Conservation (phyloP, 1,284 basidiomycete species). For the Moesziomyces antarcticus region DNA sequence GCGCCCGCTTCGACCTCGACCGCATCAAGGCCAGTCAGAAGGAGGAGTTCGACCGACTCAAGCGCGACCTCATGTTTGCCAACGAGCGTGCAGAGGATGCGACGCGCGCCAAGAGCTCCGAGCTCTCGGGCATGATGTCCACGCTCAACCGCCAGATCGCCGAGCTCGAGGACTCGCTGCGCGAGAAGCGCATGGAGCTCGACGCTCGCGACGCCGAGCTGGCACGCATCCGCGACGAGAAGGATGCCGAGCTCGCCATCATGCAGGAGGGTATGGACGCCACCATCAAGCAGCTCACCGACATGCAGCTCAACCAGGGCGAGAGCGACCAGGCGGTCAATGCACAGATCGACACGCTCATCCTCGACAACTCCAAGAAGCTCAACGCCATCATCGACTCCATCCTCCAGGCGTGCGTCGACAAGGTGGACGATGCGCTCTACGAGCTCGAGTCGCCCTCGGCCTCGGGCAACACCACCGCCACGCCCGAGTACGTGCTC, state of each 20-base stretch:
- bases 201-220: conserved; percentile 80
- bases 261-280: conserved; percentile 96
- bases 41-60: conserved; percentile 92
- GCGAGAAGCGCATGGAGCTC: conserved; percentile 78
- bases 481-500: conserved; percentile 95
- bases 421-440: conserved; percentile 95
- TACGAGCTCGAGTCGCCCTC: conserved; percentile 97
- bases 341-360: conserved; percentile 94
- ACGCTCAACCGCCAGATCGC: conserved; percentile 97
- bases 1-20: conserved; percentile 96
- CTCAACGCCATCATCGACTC: conserved; percentile 99
- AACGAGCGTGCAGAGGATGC: conserved; percentile 97
- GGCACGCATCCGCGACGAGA: conserved; percentile 87
- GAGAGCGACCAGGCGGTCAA: conserved; percentile 88
- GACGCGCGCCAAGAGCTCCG: conserved; percentile 87
- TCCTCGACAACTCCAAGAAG: conserved; percentile 97
- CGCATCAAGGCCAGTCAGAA: conserved; percentile 89
- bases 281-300: conserved; percentile 88
- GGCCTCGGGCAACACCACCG: conserved; percentile 90
- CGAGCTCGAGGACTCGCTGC: conserved; percentile 92
- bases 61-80: conserved; percentile 93
- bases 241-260: conserved; percentile 94
- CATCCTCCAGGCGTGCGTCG: conserved; percentile 91
- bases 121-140: conserved; percentile 85
- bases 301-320: conserved; percentile 86